Evolutionary conservation across 2,329 filamentous ascomycete species (phyloP).

Genomic region (Pyrenophora teres): DNA sequence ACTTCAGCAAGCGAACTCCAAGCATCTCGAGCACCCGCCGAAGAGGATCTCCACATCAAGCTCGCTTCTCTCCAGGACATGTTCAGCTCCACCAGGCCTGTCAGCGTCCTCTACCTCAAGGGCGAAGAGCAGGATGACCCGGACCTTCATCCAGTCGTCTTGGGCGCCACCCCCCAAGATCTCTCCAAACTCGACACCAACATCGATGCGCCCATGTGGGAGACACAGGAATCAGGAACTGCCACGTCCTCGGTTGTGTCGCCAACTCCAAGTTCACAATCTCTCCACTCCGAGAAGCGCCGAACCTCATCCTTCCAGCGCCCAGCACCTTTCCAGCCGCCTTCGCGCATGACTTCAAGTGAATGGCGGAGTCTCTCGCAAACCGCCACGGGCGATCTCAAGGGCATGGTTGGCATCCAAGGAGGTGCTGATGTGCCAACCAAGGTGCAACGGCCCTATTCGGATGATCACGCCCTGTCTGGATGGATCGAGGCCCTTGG

Average conservation of each 20-base stretch:
- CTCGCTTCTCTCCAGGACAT: conserved; percentile 80
- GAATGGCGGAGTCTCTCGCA: conserved; percentile 65
- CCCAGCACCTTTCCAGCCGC: conserved; percentile 50
- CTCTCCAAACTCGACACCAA: conserved; percentile 58
- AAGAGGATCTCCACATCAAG: conserved; percentile 79
- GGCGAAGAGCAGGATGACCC: conserved; percentile 80
- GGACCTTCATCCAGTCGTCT: conserved; percentile 74
- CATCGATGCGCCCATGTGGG: conserved; percentile 53
- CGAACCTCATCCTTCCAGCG: conserved; percentile 52
- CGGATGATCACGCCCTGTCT: conserved; percentile 68
- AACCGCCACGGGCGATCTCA: conserved; percentile 57
- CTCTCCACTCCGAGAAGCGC: conserved; percentile 48
- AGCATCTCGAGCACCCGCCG: conserved; percentile 51
- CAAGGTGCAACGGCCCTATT: conserved; percentile 61
- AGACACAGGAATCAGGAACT: conserved; percentile 58
- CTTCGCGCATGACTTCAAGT: conserved; percentile 53
- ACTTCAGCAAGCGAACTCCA: conserved; percentile 65
- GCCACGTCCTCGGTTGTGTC: conserved; percentile 60
- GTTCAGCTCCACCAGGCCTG: conserved; percentile 81
- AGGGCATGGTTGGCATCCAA: conserved; percentile 49
- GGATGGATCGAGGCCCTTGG: conserved; percentile 91
- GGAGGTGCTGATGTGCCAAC: conserved; percentile 57
- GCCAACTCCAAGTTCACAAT: conserved; percentile 55
- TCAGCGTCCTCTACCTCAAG: conserved; percentile 77
- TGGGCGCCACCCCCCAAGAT: conserved; percentile 70